phyloP scores from a whole-genome alignment of 768 basidiomycete genomes.

The Rhodotorula paludigena region DNA sequence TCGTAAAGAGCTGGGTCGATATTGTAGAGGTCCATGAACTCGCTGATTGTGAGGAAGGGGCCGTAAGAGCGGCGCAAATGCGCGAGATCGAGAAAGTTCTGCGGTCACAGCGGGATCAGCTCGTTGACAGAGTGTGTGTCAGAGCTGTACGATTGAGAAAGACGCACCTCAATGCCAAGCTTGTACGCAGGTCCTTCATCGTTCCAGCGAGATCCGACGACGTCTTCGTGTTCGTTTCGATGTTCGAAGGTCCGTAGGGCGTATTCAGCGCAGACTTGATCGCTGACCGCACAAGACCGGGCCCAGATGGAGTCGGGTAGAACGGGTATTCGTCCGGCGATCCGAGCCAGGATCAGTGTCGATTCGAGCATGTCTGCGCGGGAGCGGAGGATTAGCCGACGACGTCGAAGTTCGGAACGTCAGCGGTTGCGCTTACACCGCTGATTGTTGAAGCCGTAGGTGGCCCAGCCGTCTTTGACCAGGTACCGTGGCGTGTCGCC shows the following conservation, averaged over 20 bases:
- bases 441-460: slow-evolving; percentile 3
- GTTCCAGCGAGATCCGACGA: background rate
- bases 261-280: background rate
- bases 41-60: slow-evolving; percentile 3
- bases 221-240: background rate
- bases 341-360: slow-evolving; percentile 1
- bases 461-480: slow-evolving; percentile 6
- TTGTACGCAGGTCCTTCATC: slow-evolving; percentile 2
- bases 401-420: too few relatives aligned
- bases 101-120: background rate
- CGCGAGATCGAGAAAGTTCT: slow-evolving; percentile 12
- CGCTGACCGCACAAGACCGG: background rate
- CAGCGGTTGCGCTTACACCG: background rate
- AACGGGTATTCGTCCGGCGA: background rate
- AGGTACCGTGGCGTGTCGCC: background rate
- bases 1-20: background rate
- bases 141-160: too few relatives aligned
- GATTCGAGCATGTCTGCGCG: slow-evolving; percentile 4
- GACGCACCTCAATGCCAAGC: slow-evolving; percentile 1
- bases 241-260: background rate
- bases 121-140: background rate
- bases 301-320: slow-evolving; percentile 6
- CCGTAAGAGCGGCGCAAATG: slow-evolving; percentile 4
- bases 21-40: background rate
- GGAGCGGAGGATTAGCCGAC: rapidly evolving